Evolutionary conservation across 371 early-diverging fungal species (phyloP), one percentile per base, ranked within the genome.

Genomic region (Fennellomyces sp.): DNA sequence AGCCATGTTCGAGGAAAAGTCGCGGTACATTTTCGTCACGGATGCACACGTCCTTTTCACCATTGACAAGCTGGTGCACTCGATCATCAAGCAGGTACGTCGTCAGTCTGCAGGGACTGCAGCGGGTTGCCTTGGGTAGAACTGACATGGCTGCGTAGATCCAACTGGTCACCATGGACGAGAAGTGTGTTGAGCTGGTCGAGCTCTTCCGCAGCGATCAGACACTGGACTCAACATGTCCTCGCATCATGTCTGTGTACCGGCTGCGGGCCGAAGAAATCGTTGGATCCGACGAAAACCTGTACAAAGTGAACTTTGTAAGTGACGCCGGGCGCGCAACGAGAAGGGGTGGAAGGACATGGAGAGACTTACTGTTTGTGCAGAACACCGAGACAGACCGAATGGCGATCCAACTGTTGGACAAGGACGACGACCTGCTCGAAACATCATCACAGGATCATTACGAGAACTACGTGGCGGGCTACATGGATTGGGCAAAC

Each of bases 381-480:
- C 61, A 87, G 85, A 74, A 84, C 47, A 85, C 82, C 63, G 82
- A 85, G 27, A 78, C 79, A 39, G 66, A 74, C 41, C 74, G 81
- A 17, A 83, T 96, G 82, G 88, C 94, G 2, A 88, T 95, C 30
- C 95, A 94, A 69, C 66, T 95, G 45, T 68, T 97, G 42, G 86
- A 86, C 41, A 94, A 91, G 69, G 92, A 95, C 52, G 96, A 97
- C 59, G 85, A 91, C 36, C 86, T 89, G 58, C 62, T 89, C 17
- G 91, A 91, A 52, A 84, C 82, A 8, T 89, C 93, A 11, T 85
- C 89, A 19, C 95, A 96, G 66, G 96, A 95, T 67, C 86, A 86
- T 41, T 97, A 96, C 88, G 92, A 93, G 21, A 84, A 93, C 64
- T 97, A 97, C 58, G 93, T 97, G 21, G 94, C 95, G 64, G 91